Base-by-base conservation (phyloP, 2,329 filamentous ascomycete genomes). In the Aulographum hederae region DNA sequence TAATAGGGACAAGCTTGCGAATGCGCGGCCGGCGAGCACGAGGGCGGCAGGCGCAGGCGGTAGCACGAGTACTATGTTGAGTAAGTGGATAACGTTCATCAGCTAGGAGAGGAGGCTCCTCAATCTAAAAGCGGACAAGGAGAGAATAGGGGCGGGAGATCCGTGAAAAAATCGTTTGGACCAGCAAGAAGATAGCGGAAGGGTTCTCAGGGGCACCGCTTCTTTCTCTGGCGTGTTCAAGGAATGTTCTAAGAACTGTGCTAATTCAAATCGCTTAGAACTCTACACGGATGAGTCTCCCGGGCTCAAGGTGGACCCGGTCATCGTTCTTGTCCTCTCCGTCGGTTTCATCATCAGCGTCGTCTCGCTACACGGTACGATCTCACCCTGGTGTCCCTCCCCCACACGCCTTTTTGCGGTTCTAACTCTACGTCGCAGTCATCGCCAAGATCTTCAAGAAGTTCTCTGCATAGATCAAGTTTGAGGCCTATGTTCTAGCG, bases 261-360 rank as follows among this genome's bases (percentile, higher is more conserved):
- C n/a, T n/a, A n/a, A n/a, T n/a, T n/a, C n/a, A n/a, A n/a, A n/a
- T n/a, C n/a, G n/a, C n/a, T n/a, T 35, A 84, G 78, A 73, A 59
- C 76, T 98, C 28, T 98, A 98, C 73, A 98, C 89, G 36, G 89
- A 98, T 53, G 89, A 98, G 65, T 92, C 81, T 42, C 89, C 89
- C 36, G 89, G 89, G 39, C 66, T 98, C 48, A 93, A 94, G 66
- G 89, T 98, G 42, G 89, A 98, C 56, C 89, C 89, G 15, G 89
- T 98, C 37, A 85, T 98, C 42, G 86, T 98, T 41, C 69, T 98
- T 50, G 89, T 94, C 44, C 68, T 98, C 46, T 92, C 82, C 50
- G 72, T 98, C 47, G 89, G 92, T 39, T 98, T 98, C 60, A 98
- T 98, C 59, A 94, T 98, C 65, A 89, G 79, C 51, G 89, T 98